Evolutionary conservation across 2,329 filamentous ascomycete species (phyloP).

Genomic region (Sodiomyces alkalinus): DNA sequence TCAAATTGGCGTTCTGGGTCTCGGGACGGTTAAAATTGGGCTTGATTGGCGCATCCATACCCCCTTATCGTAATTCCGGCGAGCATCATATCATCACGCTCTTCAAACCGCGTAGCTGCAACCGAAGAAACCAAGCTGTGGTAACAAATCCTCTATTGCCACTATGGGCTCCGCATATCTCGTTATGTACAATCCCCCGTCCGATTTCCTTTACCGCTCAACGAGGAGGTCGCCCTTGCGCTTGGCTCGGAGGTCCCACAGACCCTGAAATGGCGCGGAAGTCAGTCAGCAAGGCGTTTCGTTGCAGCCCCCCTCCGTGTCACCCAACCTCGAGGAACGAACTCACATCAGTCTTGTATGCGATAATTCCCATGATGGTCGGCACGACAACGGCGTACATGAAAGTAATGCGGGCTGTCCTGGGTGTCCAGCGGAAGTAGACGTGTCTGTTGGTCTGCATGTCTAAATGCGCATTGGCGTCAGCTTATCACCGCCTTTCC

Average conservation of each 20-base stretch:
- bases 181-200: conserved; percentile 25
- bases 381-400: conserved; percentile 65
- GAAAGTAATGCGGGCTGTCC: conserved; percentile 67
- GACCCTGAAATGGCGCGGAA: conserved; percentile 52
- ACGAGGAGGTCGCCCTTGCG: conserved; percentile 68
- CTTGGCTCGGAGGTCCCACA: conserved; percentile 76
- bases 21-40: too few relatives aligned
- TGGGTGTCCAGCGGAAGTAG: conserved; percentile 87
- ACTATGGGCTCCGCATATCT: conserved; percentile 1
- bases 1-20: conserved; percentile 1
- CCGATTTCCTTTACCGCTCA: conserved; percentile 46
- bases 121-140: too few relatives aligned
- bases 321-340: too few relatives aligned
- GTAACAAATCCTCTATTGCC: conserved; percentile 1
- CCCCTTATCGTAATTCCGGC: too few relatives aligned
- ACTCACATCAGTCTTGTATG: conserved; percentile 77
- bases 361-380: conserved; percentile 50
- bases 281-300: conserved; percentile 9
- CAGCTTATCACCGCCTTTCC: conserved; percentile 2
- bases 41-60: too few relatives aligned
- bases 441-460: conserved; percentile 76
- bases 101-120: too few relatives aligned
- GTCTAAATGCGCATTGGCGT: conserved; percentile 38
- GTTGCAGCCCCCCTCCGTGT: too few relatives aligned
- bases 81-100: too few relatives aligned